Percentiles rank a stretch among this genome's conserved stretches.
These are phyloP conservation scores for Grosmannia huntii DNA, from an alignment of 2,329 filamentous ascomycete genomes.

Conservation along the genomic window DNA sequence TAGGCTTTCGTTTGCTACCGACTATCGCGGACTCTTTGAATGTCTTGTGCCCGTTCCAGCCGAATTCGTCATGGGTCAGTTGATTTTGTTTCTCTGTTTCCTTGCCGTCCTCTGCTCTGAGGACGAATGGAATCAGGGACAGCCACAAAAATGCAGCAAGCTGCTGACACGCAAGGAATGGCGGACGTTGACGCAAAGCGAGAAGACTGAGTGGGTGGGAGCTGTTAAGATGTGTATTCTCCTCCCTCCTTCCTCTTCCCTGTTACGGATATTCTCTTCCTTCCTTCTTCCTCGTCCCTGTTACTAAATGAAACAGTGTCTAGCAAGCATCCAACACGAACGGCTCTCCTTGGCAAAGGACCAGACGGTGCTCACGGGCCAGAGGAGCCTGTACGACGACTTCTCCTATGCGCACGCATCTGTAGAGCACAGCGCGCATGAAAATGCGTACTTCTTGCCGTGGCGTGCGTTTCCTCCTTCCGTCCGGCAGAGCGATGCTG, in stretches of 20 bases:
- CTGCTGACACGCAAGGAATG: slow-evolving; percentile 1
- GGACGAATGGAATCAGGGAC: background rate
- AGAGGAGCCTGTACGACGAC: slow-evolving; percentile 1
- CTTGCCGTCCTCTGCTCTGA: background rate
- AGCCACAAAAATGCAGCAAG: background rate
- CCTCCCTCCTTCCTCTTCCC: background rate
- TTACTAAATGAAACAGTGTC: background rate
- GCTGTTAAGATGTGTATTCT: slow-evolving; percentile 2
- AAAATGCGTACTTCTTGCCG: slow-evolving; percentile 1
- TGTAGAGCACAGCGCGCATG: background rate
- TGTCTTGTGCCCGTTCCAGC: too few relatives aligned
- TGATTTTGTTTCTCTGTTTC: background rate
- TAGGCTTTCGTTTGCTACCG: too few relatives aligned
- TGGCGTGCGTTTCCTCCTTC: background rate
- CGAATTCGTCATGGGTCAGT: too few relatives aligned
- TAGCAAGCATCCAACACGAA: background rate
- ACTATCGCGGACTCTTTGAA: too few relatives aligned
- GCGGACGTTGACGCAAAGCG: background rate
- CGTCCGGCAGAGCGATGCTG: background rate
- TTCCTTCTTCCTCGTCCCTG: background rate
- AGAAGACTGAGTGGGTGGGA: slow-evolving; percentile 1
- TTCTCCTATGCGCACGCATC: background rate
- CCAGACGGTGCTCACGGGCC: background rate
- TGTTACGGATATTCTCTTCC: too few relatives aligned
- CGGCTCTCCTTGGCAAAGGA: background rate